Base-by-base conservation (phyloP, 106 monocot genomes). In the Vanilla planifolia region DNA sequence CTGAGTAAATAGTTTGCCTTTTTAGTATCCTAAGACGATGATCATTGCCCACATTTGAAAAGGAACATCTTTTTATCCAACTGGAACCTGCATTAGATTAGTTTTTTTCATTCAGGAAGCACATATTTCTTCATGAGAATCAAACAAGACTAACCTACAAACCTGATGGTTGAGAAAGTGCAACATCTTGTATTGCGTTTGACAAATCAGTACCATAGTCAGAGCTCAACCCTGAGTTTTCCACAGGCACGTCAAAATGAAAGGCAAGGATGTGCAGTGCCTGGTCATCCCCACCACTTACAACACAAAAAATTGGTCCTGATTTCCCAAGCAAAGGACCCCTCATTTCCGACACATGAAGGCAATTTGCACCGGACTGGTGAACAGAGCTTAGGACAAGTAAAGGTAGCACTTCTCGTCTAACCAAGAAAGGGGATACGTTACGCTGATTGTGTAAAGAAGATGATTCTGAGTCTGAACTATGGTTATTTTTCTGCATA, bases 241-340 rank as follows among this genome's bases (percentile, higher is more conserved):
- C 32, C 29, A 32, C 32, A 14, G 43, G 7, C 8, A 21, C 20
- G 20, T 62, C 64, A 84, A 70, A 26, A 26, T 27, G 14, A 64
- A 92, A 88, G 11, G 48, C 68, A 46, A 75, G n/a, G 33, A 28
- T 84, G 33, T 93, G 80, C 40, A 96, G 10, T 33, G 96, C 87
- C 61, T 96, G 96, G 64, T 96, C 96, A 72, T 96, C 96, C 15
- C 96, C 91, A 41, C 96, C 91, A 77, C 87, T 96, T 48, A 91
- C 13, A 55, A 88, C 43, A 70, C 84, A 84, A 62, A 72, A 96
- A 63, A 52, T 46, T 10, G 8, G 34, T 40, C 60, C 81, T 32
- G 65, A 62, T 55, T 29, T 43, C 32, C 62, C 63, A 67, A 64
- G 43, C 24, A 40, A 5, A 30, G 41, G 24, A 28, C 61, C 63